Base-by-base conservation (phyloP, 2,329 filamentous ascomycete species). In the Botrytis aclada region DNA sequence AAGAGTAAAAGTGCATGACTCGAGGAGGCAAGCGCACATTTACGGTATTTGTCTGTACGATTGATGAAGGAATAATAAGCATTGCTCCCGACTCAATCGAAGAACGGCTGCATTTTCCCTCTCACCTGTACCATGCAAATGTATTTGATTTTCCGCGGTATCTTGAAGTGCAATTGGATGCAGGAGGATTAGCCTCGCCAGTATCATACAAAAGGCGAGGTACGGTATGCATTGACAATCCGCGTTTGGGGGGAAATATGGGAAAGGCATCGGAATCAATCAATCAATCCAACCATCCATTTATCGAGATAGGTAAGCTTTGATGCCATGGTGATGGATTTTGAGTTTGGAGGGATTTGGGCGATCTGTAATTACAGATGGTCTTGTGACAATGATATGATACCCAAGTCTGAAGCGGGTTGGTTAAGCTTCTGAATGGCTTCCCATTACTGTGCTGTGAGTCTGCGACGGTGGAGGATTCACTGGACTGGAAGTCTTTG, bases 221-320 rank as follows among this genome's bases (percentile, higher is more conserved):
- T 29, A 63, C 41, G 41, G 29, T 39, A 51, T 66, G 64, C 64
- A 51, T 66, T 51, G 64, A 37, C 64, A 25, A 66, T 51, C 34
- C n/a, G 39, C 43, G 39, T 32, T 64, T 39, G 16, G 61, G 58
- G 29, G n/a, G 63, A 47, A 65, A 51, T 18, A 34, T 66, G 63
- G 47, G 29, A 37, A 20, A n/a, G 41, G 29, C 37, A 51, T 34
- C 12, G 51, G 51, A 34, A 47, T 47, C 29, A 60, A 65, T 65
- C 29, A 34, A 65, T 45, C n/a, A 20, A 47, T n/a, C 25, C 47
- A 51, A 2, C 25, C 51, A 54, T 54, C n/a, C 47, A n/a, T n/a
- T 14, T n/a, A n/a, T 54, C 51, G 25, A 29, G 29, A 54, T 7
- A 29, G n/a, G 51, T 69, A 69, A 69, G 56, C 47, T 32, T 51